These are phyloP conservation scores for Colletotrichum euphorbiae DNA, from an alignment of 2,329 filamentous ascomycete species.

Conservation along the genomic window DNA sequence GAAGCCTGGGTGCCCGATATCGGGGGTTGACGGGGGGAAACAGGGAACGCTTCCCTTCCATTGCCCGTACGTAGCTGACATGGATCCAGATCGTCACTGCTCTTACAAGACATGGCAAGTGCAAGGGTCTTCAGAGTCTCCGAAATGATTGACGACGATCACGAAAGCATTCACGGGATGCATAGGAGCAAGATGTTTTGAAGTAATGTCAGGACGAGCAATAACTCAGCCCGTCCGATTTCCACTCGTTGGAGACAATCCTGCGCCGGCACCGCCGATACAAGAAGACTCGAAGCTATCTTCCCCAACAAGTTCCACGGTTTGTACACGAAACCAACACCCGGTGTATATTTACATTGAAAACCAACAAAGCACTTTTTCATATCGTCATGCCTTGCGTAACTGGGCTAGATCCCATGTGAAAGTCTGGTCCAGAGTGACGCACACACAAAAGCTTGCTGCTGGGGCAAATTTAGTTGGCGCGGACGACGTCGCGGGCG, in stretches of 20 bases:
- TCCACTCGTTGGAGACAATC: slow-evolving; percentile 26
- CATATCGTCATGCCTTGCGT: slow-evolving; percentile 21
- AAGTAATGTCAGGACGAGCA: slow-evolving; percentile 26
- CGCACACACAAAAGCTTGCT: background rate
- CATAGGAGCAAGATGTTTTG: background rate
- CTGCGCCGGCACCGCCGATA: slow-evolving; percentile 29
- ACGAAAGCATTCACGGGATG: background rate
- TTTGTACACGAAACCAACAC: slow-evolving; percentile 31
- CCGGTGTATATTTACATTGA: slow-evolving; percentile 35
- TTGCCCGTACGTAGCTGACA: no score
- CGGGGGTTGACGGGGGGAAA: no score
- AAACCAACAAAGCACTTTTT: slow-evolving; percentile 32
- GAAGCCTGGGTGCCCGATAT: no score
- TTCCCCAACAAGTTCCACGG: slow-evolving; percentile 11
- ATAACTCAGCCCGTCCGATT: slow-evolving; percentile 25
- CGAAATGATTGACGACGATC: background rate
- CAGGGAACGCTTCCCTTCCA: no score
- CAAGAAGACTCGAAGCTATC: slow-evolving; percentile 14
- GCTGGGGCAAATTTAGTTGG: slow-evolving; percentile 2
- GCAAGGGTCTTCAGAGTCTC: background rate
- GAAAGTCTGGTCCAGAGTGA: background rate
- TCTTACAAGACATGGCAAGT: background rate
- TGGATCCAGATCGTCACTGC: no score
- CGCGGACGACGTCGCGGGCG: slow-evolving; percentile 31
- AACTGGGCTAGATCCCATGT: background rate